Conservation (phyloP, 345 rosid species). For the Crucihimalaya himalaica region DNA sequence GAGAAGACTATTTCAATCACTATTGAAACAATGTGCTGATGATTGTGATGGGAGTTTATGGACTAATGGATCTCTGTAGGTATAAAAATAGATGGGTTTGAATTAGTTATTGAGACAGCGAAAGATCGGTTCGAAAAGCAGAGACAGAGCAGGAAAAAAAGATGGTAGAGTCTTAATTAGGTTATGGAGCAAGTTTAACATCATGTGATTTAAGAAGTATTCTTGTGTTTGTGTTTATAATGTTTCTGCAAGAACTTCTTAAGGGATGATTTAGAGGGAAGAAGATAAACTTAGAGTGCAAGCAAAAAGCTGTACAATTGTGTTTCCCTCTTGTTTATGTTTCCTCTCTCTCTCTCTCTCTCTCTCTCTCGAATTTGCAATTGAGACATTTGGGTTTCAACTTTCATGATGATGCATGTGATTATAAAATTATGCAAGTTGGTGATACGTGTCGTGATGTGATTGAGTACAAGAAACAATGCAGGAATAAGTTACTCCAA, state of each 20-base stretch:
- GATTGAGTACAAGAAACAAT: conserved; percentile 2
- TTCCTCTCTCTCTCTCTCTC: conserved; percentile 31
- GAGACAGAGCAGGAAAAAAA: conserved; percentile 19
- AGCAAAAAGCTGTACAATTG: conserved; percentile 37
- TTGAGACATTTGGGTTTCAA: conserved; percentile 31
- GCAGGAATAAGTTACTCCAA: conserved; percentile 20
- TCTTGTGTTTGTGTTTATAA: conserved; percentile 38
- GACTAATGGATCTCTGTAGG: conserved; percentile 39
- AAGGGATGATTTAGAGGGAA: conserved; percentile 9
- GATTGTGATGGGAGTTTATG: conserved; percentile 11
- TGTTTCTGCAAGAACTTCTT: conserved; percentile 37
- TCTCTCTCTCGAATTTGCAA: conserved; percentile 31
- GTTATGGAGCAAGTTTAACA: conserved; percentile 28
- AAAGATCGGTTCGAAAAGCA: background rate
- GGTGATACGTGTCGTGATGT: conserved; percentile 21
- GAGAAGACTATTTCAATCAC: conserved; percentile 35
- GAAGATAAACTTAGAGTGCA: conserved; percentile 34
- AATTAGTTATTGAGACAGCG: conserved; percentile 22
- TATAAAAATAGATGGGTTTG: conserved; percentile 27
- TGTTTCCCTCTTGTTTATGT: conserved; percentile 41
- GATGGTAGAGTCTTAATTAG: conserved; percentile 9
- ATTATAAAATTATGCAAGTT: conserved; percentile 9
- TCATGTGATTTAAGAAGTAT: conserved; percentile 37
- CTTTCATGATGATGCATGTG: conserved; percentile 11
- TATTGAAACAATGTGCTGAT: conserved; percentile 40